These are phyloP conservation scores for Auricularia cornea DNA, from an alignment of 768 basidiomycete species.

Conservation along the genomic window DNA sequence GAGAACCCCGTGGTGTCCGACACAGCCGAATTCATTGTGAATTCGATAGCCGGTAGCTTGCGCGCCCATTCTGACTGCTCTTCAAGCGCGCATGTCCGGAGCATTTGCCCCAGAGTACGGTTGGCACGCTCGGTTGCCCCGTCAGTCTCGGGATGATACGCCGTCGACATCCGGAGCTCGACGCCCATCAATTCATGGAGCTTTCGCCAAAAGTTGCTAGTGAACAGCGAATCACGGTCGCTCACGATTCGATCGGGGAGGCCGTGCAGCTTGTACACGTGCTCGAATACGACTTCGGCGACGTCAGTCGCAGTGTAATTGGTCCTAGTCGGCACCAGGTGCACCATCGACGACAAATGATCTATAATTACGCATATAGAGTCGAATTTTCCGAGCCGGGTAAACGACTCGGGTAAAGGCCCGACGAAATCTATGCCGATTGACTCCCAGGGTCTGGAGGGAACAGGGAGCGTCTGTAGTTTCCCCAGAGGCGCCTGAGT, in stretches of 20 bases:
- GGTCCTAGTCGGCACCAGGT: conserved; percentile 22
- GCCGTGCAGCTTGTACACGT: conserved; percentile 25
- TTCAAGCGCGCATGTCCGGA: conserved; percentile 14
- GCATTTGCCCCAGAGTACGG: conserved; percentile 23
- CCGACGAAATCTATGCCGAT: conserved; percentile 26
- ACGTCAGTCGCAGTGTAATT: conserved; percentile 15
- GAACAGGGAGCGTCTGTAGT: conserved; percentile 12
- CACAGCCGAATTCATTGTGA: too few relatives aligned
- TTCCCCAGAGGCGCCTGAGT: conserved; percentile 14
- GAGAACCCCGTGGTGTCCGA: conserved; percentile 24
- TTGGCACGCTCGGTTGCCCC: conserved; percentile 29
- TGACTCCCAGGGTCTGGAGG: conserved; percentile 18
- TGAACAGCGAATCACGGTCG: conserved; percentile 31
- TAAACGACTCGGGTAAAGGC: conserved; percentile 11
- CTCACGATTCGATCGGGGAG: conserved; percentile 23
- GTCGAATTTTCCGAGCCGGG: conserved; percentile 11
- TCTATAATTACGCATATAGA: conserved; percentile 24
- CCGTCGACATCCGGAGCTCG: conserved; percentile 25
- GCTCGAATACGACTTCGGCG: conserved; percentile 21
- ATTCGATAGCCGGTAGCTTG: conserved; percentile 22
- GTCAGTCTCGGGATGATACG: conserved; percentile 39
- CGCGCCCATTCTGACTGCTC: conserved; percentile 24
- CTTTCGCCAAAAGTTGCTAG: conserved; percentile 26
- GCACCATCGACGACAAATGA: conserved; percentile 22
- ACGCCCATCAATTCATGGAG: conserved; percentile 22